Percentiles rank a stretch among this genome's conserved stretches.
These are phyloP conservation scores for Verbena officinalis DNA, from an alignment of 257 asterid genomes.

Conservation along the genomic window DNA sequence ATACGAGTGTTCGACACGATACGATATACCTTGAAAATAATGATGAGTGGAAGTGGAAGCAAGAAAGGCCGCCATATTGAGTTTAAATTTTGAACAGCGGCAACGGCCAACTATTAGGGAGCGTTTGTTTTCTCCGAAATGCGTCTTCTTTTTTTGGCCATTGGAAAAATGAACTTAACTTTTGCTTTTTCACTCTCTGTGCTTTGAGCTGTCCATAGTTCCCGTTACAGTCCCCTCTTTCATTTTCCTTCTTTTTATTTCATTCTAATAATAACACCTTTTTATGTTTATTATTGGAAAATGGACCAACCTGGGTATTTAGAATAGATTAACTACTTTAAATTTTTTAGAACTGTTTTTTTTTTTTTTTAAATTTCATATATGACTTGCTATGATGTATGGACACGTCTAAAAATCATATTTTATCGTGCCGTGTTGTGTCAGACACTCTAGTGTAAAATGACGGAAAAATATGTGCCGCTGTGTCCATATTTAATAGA, in stretches of 20 bases:
- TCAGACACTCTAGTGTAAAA: too few species aligned
- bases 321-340: too few species aligned
- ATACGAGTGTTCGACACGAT: too few species aligned
- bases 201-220: conserved; percentile 24
- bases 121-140: conserved; percentile 18
- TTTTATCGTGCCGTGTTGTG: too few species aligned
- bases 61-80: conserved; percentile 14
- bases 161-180: conserved; percentile 16
- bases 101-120: conserved; percentile 32
- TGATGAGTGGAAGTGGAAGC: neutral
- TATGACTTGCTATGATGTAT: too few species aligned
- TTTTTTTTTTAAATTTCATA: too few species aligned
- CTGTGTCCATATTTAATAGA: too few species aligned
- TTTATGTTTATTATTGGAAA: conserved; percentile 10
- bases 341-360: too few species aligned
- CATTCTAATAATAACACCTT: conserved; percentile 8
- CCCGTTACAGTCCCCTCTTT: conserved; percentile 20
- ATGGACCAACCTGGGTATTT: too few species aligned
- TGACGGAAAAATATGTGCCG: too few species aligned
- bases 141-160: conserved; percentile 16
- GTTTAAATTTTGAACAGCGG: conserved; percentile 34
- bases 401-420: too few species aligned
- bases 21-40: too few species aligned
- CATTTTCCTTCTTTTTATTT: neutral
- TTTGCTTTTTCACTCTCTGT: conserved; percentile 30